Conservation (phyloP, 257 asterid genomes). For the Buddleja alternifolia region DNA sequence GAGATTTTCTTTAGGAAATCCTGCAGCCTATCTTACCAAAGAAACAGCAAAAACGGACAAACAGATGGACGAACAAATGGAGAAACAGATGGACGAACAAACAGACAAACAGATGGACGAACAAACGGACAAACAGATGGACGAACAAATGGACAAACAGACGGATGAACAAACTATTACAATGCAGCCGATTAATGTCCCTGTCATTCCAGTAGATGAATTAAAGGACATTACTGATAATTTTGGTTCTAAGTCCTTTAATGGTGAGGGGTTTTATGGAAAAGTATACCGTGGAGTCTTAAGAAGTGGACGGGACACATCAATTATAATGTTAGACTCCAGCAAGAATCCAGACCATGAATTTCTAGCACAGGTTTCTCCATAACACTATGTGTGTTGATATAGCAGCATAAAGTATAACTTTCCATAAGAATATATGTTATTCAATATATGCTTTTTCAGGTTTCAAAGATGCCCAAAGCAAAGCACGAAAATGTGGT, state of each 20-base stretch:
- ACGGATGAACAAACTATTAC: no score
- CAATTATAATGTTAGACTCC: conserved; percentile 28
- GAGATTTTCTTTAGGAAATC: conserved; percentile 5
- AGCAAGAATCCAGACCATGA: conserved; percentile 30
- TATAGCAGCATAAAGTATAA: neutral
- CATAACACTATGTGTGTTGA: neutral
- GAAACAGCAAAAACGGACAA: conserved; percentile 20
- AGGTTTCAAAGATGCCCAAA: conserved; percentile 61
- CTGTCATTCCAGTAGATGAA: no score
- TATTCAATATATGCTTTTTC: conserved; percentile 15
- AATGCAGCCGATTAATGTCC: no score
- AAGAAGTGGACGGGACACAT: conserved; percentile 30
- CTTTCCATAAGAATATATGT: neutral
- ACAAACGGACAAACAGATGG: no score
- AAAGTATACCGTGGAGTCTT: conserved; percentile 33
- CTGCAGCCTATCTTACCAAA: conserved; percentile 25
- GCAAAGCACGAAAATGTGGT: conserved; percentile 54
- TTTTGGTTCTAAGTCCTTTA: conserved; percentile 23
- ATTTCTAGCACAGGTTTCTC: no score
- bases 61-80: no score
- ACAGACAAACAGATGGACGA: no score
- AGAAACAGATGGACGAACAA: no score
- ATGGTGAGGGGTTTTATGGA: conserved; percentile 20
- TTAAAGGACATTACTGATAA: conserved; percentile 30
- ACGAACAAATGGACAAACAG: no score